Base-by-base conservation (phyloP, 768 basidiomycete species). In the Tylopilus vinaceipallidus region DNA sequence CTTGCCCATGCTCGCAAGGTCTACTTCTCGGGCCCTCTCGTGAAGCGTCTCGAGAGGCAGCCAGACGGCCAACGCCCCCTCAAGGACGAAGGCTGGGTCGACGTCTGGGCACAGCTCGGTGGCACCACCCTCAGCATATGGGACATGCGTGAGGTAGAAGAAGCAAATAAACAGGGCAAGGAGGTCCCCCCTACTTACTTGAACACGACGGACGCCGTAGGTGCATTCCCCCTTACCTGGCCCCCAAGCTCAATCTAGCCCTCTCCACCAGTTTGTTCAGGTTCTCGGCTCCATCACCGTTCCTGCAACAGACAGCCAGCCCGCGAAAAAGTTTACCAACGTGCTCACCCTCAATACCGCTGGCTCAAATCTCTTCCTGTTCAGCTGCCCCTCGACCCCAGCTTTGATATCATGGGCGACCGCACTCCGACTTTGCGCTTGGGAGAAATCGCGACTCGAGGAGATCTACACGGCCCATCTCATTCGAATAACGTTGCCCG, bases 381-480 rank as follows among this genome's bases (percentile, higher is more conserved):
- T 98, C 71, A 88, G 92, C 9, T 95, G 92, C 63, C 86, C 87
- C 16, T 78, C 77, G 19, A 80, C 83, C 24, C 65, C 74, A 37
- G 79, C 84, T 14, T 76, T 95, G 45, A 75, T 88, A 27, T 83
- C 86, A n/a, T 98, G 95, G 95, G 84, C 91, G 7, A 85, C 91
- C 20, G 92, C 93, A 5, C 75, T 98, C 32, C 85, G 97, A 16
- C 77, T 99, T 5, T 84, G 88, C 10, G 80, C 88, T 44, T 99
- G 94, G 93, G 97, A 99, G 71, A 93, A 95, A 63, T 86, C 91
- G 1, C 83, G 93, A 36, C 77, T 98, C 14, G 92, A 97, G 68
- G 95, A 99, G 72, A 93, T 99, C 52, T 98, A 98, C 66, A 98
- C 97, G 0, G 95, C 93, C 6, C 91, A 98, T 72, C 71, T 98